A percentile compares a stretch with the other conserved stretches of the same genome.
Conservation (phyloP, 176 grass and related monocot genomes). For the Oryza meyeriana region DNA sequence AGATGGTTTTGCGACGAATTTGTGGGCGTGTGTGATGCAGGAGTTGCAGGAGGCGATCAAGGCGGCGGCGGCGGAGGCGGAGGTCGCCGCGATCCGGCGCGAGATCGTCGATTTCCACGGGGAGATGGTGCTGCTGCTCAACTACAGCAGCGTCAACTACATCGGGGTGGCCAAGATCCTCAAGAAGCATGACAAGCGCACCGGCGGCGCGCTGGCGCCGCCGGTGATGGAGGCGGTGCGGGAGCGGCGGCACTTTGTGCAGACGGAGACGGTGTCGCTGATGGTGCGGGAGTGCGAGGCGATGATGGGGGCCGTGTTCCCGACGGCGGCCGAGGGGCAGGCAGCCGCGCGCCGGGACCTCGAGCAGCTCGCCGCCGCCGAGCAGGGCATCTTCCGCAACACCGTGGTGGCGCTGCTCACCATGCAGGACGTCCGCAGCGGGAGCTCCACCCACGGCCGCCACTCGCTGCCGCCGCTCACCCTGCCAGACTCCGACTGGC, state of each 20-base stretch:
- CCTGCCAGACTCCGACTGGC: slow-evolving; percentile 61
- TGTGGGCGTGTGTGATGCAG: background rate
- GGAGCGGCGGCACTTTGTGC: slow-evolving; percentile 74
- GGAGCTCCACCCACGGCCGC: slow-evolving; percentile 68
- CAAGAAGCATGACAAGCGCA: slow-evolving; percentile 94
- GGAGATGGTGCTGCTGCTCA: slow-evolving; percentile 84
- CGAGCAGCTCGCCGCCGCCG: slow-evolving; percentile 50
- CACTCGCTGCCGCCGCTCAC: slow-evolving; percentile 88
- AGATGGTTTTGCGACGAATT: background rate
- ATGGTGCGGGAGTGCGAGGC: slow-evolving; percentile 79
- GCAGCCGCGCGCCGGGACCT: slow-evolving; percentile 4
- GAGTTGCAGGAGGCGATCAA: slow-evolving; percentile 62
- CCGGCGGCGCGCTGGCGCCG: slow-evolving; percentile 55
- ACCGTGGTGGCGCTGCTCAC: slow-evolving; percentile 72
- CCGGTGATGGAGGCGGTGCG: slow-evolving; percentile 57
- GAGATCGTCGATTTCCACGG: slow-evolving; percentile 84
- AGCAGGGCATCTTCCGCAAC: slow-evolving; percentile 68
- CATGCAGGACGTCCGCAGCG: slow-evolving; percentile 78
- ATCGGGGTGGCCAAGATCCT: slow-evolving; percentile 72
- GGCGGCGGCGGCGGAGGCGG: slow-evolving; percentile 31
- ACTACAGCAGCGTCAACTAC: slow-evolving; percentile 94
- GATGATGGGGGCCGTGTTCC: slow-evolving; percentile 56
- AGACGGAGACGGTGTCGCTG: slow-evolving; percentile 63
- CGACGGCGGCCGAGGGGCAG: slow-evolving; percentile 40
- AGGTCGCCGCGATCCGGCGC: slow-evolving; percentile 41